A percentile compares a stretch with the other conserved stretches of the same genome.
Evolutionary conservation across 495 filamentous ascomycete species (phyloP).

Genomic region (Glonium stellatum): DNA sequence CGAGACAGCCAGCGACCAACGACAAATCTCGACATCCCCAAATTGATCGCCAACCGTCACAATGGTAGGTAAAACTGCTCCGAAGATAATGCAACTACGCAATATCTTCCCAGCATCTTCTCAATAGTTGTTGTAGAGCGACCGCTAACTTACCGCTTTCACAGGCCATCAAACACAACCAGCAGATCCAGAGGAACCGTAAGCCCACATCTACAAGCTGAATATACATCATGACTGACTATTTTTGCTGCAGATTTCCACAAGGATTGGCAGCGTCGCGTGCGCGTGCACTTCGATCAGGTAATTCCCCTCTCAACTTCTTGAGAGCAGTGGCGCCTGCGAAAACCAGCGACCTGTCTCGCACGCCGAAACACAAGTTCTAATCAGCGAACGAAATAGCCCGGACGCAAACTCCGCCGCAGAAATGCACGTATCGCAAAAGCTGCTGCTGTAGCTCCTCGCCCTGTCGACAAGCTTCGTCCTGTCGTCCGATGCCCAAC

Average conservation of each 20-base stretch:
- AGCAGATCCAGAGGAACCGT: slow-evolving; percentile 93
- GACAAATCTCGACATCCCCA: background rate
- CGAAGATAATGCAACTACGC: too few species aligned
- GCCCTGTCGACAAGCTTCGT: slow-evolving; percentile 93
- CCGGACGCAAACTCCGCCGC: slow-evolving; percentile 86
- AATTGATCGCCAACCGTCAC: background rate
- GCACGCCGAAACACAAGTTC: slow-evolving; percentile 30
- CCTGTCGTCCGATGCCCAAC: slow-evolving; percentile 91
- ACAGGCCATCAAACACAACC: slow-evolving; percentile 93
- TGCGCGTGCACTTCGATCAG: slow-evolving; percentile 98
- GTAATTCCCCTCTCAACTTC: slow-evolving; percentile 52
- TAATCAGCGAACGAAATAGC: slow-evolving; percentile 51
- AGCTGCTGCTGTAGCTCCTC: slow-evolving; percentile 88
- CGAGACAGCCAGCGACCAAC: background rate
- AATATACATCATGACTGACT: background rate
- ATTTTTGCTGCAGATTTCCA: slow-evolving; percentile 63
- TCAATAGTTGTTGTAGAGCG: too few species aligned
- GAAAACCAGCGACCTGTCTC: slow-evolving; percentile 11
- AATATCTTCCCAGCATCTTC: too few species aligned
- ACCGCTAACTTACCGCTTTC: slow-evolving; percentile 3
- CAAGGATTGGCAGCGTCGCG: slow-evolving; percentile 96
- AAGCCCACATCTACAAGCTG: background rate
- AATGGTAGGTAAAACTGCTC: background rate
- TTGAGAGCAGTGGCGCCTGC: slow-evolving; percentile 42
- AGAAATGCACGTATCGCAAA: slow-evolving; percentile 83